Conservation (phyloP, 164 flowering plant species). For the Dillenia suffruticosa region DNA sequence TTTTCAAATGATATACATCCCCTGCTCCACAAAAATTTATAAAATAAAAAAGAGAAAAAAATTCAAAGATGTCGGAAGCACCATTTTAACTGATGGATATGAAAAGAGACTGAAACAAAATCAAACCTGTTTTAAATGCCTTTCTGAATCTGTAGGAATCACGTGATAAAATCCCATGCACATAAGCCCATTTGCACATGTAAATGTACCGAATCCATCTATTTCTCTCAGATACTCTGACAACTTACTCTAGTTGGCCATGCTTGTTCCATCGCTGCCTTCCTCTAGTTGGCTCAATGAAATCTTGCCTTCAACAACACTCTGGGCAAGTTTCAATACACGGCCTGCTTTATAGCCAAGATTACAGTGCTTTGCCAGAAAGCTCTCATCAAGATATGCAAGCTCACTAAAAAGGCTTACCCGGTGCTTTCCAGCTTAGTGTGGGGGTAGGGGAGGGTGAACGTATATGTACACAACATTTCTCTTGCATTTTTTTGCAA, state of each 20-base stretch:
- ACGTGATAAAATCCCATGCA: conserved; percentile 65
- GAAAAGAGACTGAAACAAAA: not conserved
- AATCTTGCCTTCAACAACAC: conserved; percentile 31
- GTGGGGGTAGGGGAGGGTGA: too few relatives aligned
- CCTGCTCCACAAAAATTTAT: too few relatives aligned
- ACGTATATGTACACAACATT: too few relatives aligned
- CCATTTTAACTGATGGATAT: too few relatives aligned
- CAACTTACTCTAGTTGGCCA: conserved; percentile 23
- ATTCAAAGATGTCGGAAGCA: too few relatives aligned
- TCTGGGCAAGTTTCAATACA: conserved; percentile 40
- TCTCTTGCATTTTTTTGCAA: too few relatives aligned
- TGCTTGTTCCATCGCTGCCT: conserved; percentile 12
- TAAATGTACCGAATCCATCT: conserved; percentile 56
- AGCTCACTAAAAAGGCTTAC: too few relatives aligned
- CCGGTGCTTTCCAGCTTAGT: too few relatives aligned
- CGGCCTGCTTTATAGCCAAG: conserved; percentile 57
- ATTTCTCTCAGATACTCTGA: conserved; percentile 31
- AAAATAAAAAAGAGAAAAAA: too few relatives aligned
- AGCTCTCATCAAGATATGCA: conserved; percentile 34
- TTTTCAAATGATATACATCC: too few relatives aligned
- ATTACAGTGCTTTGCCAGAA: conserved; percentile 38
- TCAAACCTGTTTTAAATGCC: conserved; percentile 55
- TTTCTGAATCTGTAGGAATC: conserved; percentile 57
- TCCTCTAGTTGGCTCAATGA: conserved; percentile 31
- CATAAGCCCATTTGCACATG: conserved; percentile 55